These are phyloP conservation scores for Capsicum baccatum DNA, from an alignment of 257 asterid species.

Conservation along the genomic window DNA sequence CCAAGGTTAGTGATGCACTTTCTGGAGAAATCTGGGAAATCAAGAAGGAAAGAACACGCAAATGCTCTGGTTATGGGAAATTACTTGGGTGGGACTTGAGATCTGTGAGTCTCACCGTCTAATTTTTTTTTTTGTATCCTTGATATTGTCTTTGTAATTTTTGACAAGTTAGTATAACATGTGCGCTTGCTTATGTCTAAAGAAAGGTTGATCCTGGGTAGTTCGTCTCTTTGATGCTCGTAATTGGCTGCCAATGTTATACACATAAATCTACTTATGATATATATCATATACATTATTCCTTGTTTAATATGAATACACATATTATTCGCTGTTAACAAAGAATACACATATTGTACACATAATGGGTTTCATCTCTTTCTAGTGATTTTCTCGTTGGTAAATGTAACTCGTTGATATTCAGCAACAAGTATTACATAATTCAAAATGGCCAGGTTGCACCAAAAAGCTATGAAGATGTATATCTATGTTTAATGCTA, in stretches of 20 bases:
- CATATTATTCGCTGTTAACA: not conserved
- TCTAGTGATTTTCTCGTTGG: not conserved
- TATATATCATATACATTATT: not conserved
- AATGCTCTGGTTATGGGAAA: slow-evolving; percentile 81
- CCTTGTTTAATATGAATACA: too few relatives aligned
- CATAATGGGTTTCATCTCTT: not conserved
- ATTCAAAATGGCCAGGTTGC: not conserved
- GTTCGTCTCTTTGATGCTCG: not conserved
- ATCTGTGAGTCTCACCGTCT: slow-evolving; percentile 71
- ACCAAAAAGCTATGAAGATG: not conserved
- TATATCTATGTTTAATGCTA: slow-evolving; percentile 10
- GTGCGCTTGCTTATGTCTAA: not conserved
- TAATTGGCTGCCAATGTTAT: slow-evolving; percentile 5
- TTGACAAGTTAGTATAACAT: slow-evolving; percentile 3
- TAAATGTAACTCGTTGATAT: slow-evolving; percentile 2
- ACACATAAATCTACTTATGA: slow-evolving; percentile 16
- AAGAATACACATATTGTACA: not conserved
- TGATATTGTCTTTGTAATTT: not conserved
- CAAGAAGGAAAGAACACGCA: slow-evolving; percentile 93
- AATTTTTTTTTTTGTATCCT: not conserved
- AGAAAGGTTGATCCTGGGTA: not conserved
- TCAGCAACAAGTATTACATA: not conserved
- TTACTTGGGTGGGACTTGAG: slow-evolving; percentile 97
- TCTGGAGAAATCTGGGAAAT: slow-evolving; percentile 98
- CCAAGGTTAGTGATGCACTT: slow-evolving; percentile 84